Percentiles rank a stretch among this genome's conserved stretches.
Evolutionary conservation across 352 stramenopile species (phyloP).

Genomic region (Globisporangium spinosum): DNA sequence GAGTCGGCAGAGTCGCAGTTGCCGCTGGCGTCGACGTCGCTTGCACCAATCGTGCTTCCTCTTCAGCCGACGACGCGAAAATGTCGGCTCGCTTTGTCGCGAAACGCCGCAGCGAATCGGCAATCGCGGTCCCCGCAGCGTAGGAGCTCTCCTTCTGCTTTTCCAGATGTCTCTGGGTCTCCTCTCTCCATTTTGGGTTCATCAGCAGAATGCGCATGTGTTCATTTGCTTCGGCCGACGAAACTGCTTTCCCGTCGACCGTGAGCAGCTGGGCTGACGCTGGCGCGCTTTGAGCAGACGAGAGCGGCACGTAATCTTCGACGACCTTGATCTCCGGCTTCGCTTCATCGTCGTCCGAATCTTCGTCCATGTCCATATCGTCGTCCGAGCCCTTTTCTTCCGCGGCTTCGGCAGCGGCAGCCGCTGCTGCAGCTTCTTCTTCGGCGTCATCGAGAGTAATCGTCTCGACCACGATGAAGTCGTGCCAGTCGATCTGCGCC

Average conservation of each 20-base stretch:
- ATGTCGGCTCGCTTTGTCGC: slow-evolving; percentile 91
- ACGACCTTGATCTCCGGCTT: slow-evolving; percentile 79
- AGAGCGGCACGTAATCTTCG: slow-evolving; percentile 80
- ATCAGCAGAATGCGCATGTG: slow-evolving; percentile 99
- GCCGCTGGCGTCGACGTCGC: slow-evolving; percentile 23
- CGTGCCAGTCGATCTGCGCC: slow-evolving; percentile 96
- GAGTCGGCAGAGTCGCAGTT: background rate
- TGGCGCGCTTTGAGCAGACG: slow-evolving; percentile 24
- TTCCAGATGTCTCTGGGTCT: slow-evolving; percentile 93
- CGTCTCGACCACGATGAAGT: slow-evolving; percentile 99
- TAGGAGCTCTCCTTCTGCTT: slow-evolving; percentile 97
- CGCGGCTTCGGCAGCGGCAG: slow-evolving; percentile 24
- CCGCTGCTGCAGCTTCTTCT: slow-evolving; percentile 32
- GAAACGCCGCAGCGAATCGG: slow-evolving; percentile 92
- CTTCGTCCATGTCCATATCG: slow-evolving; percentile 90
- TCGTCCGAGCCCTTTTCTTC: slow-evolving; percentile 61
- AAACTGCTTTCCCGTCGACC: slow-evolving; percentile 89
- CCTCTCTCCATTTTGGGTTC: slow-evolving; percentile 97
- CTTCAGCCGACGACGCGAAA: slow-evolving; percentile 88
- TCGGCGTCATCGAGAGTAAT: slow-evolving; percentile 95
- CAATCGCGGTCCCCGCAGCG: slow-evolving; percentile 93
- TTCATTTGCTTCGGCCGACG: slow-evolving; percentile 90
- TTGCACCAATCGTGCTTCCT: slow-evolving; percentile 69
- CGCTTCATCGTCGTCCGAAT: slow-evolving; percentile 54
- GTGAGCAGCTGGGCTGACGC: slow-evolving; percentile 45